Evolutionary conservation across 2,329 filamentous ascomycete species (phyloP), one percentile per base, ranked within the genome.

Genomic region (Raffaelea ambrosiae): DNA sequence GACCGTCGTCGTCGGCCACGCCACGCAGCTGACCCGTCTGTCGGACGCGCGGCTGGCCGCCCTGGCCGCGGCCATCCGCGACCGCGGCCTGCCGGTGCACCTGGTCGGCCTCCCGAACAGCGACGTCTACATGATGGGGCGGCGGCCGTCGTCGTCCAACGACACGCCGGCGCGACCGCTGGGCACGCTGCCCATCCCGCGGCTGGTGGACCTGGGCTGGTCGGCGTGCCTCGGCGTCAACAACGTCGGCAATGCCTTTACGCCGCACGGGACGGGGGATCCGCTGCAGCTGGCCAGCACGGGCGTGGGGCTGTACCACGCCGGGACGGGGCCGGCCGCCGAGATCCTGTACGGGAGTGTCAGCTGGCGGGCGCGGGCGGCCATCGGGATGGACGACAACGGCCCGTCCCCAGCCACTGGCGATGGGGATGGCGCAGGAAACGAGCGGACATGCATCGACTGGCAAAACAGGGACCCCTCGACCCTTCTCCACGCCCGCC

Each of bases 181-280:
- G 3, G 82, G 80, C 1, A 87, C 83, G 0, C 64, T 87, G 16
- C 73, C 78, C 40, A 66, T 86, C 1, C 71, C 76, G 0, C 65
- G 75, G 4, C 67, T 87, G 64, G 82, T 86, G 51, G 67, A 71
- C 36, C 66, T 79, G 51, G 70, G 69, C 0, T 59, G 87, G 3
- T 71, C 79, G 50, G 79, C 72, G 19, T 79, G 78, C 14, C 71
- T 87, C 5, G 76, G 79, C 2, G 71, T 85, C 35, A 87, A 87
- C 57, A 88, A 88, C 56, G 76, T 88, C 14, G 83, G 83, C 18
- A 88, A 88, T 58, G 81, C 83, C 0, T 87, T 88, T 56, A 87
- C 84, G 7, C 84, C 84, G 0, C 77, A 82, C 57, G 84, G 83
- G 0, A 78, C 69, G 18, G 80, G 75, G 36, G 84, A 87, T 63